Percentiles rank a stretch among this genome's conserved stretches.
Evolutionary conservation across 495 filamentous ascomycete species (phyloP).

Genomic region (Hyphodiscus hymeniophilus): DNA sequence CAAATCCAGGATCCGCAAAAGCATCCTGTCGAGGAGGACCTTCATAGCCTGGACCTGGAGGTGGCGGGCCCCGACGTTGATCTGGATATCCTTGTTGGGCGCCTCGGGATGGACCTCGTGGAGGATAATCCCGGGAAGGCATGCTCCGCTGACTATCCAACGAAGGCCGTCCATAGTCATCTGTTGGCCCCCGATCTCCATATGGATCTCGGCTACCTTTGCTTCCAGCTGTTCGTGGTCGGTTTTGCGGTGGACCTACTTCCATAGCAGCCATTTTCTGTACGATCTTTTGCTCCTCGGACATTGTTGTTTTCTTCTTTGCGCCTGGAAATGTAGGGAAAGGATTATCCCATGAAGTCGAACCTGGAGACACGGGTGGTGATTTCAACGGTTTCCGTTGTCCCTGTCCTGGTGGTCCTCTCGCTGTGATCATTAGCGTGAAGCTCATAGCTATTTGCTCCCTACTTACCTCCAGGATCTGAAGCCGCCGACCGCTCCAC

Average conservation of each 20-base stretch:
- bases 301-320: constrained; percentile 35
- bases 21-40: constrained; percentile 21
- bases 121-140: constrained; percentile 13
- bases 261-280: constrained; percentile 52
- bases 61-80: constrained; percentile 17
- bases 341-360: constrained; percentile 53
- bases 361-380: constrained; percentile 37
- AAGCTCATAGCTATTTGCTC: not conserved
- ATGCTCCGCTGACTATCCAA: constrained; percentile 15
- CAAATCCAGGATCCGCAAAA: constrained; percentile 16
- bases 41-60: constrained; percentile 24
- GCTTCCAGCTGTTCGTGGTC: constrained; percentile 4
- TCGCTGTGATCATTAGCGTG: constrained; percentile 10
- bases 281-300: constrained; percentile 39
- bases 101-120: not conserved
- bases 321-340: constrained; percentile 57
- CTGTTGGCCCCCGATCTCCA: constrained; percentile 7
- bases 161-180: constrained; percentile 17
- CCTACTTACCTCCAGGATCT: constrained; percentile 20
- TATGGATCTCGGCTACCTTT: constrained; percentile 3
- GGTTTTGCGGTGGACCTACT: constrained; percentile 29
- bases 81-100: constrained; percentile 21
- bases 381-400: constrained; percentile 23
- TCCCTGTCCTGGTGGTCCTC: not conserved
- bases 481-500: constrained; percentile 14